Evolutionary conservation across 1,139 yeast species (phyloP).

Genomic region (Zygosaccharomyces sapae): DNA sequence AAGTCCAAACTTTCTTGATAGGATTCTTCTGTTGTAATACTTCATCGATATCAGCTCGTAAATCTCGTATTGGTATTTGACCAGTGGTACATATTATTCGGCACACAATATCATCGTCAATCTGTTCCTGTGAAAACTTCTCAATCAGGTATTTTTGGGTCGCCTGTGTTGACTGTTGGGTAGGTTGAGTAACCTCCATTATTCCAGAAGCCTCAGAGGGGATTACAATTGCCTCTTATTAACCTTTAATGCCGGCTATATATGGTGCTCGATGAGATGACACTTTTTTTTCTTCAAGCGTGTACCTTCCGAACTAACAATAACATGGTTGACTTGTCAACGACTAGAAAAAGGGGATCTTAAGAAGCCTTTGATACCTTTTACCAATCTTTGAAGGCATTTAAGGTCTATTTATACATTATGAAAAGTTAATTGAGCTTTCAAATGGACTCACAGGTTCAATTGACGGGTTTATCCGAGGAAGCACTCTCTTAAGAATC

Average conservation of each 20-base stretch:
- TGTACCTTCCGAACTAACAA: neutral
- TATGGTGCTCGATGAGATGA: slow-evolving; percentile 1
- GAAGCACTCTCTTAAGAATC: too few species aligned
- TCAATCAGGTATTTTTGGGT: slow-evolving; percentile 40
- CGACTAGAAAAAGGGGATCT: neutral
- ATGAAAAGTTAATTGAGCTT: too few species aligned
- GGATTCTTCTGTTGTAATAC: slow-evolving; percentile 28
- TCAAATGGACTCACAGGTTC: too few species aligned
- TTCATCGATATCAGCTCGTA: slow-evolving; percentile 37
- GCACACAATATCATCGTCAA: slow-evolving; percentile 44
- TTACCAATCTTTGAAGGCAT: neutral
- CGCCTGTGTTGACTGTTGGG: slow-evolving; percentile 68
- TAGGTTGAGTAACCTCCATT: slow-evolving; percentile 42
- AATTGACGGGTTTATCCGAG: too few species aligned
- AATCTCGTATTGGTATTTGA: slow-evolving; percentile 48
- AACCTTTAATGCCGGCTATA: neutral
- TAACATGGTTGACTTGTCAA: neutral
- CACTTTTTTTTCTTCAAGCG: neutral
- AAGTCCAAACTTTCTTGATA: slow-evolving; percentile 55
- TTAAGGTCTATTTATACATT: neutral
- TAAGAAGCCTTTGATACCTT: neutral
- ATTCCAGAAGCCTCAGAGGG: neutral
- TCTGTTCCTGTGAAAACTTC: slow-evolving; percentile 40
- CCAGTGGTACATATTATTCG: slow-evolving; percentile 68
- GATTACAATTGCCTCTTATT: neutral